phyloP scores from a whole-genome alignment of 2,329 filamentous ascomycete genomes.

The Aspergillus piperis region DNA sequence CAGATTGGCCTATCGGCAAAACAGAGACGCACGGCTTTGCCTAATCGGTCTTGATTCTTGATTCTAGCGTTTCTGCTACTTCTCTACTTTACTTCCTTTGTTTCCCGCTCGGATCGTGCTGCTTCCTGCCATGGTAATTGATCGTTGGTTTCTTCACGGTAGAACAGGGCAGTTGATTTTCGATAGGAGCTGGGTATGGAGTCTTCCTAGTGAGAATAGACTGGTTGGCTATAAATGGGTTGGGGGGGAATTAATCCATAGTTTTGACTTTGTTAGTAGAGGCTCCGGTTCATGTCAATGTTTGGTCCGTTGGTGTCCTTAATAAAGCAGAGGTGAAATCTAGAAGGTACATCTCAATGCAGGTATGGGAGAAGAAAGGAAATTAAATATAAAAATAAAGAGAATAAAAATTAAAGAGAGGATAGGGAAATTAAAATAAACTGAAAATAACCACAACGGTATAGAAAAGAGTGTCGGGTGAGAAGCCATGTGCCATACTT shows the following conservation, averaged over 20 bases:
- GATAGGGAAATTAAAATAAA: constrained; percentile 2
- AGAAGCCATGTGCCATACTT: constrained; percentile 13
- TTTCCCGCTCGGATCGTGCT: constrained; percentile 8
- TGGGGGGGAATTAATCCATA: not conserved
- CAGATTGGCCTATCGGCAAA: not conserved
- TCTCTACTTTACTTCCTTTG: not conserved
- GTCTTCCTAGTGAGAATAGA: not conserved
- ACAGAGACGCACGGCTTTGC: not conserved
- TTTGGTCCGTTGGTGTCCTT: not conserved
- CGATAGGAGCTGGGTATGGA: not conserved
- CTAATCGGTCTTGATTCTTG: not conserved
- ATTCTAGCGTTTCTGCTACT: not conserved
- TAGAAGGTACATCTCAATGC: not conserved
- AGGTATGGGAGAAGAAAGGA: not conserved
- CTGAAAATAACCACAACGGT: not conserved
- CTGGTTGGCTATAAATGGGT: not conserved
- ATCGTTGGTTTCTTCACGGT: not conserved
- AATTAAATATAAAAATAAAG: not conserved
- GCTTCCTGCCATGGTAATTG: not conserved
- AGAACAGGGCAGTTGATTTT: not conserved
- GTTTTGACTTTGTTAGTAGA: not conserved
- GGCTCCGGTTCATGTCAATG: not conserved
- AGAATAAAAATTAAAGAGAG: not conserved
- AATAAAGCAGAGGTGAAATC: not conserved
- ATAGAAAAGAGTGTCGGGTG: not conserved